phyloP scores from a whole-genome alignment of 352 stramenopile species.

The Pythium plurisporium region DNA sequence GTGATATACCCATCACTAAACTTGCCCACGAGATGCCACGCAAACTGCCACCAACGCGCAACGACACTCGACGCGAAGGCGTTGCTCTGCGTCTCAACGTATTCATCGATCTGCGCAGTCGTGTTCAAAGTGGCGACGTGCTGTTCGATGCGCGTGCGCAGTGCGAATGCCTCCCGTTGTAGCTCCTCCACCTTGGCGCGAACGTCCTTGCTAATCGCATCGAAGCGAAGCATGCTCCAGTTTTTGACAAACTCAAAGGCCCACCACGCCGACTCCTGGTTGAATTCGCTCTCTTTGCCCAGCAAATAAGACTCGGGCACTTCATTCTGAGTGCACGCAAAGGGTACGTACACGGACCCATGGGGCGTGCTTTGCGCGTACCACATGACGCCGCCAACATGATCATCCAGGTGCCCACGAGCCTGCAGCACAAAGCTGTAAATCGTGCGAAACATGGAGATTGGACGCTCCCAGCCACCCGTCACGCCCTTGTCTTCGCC shows the following conservation, averaged over 20 bases:
- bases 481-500: slow-evolving; percentile 33
- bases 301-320: slow-evolving; percentile 44
- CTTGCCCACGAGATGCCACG: slow-evolving; percentile 46
- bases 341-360: slow-evolving; percentile 51
- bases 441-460: slow-evolving; percentile 85
- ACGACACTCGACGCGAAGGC: slow-evolving; percentile 39
- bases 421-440: slow-evolving; percentile 65
- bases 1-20: slow-evolving; percentile 57
- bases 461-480: slow-evolving; percentile 76
- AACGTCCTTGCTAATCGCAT: slow-evolving; percentile 47
- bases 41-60: slow-evolving; percentile 46
- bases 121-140: slow-evolving; percentile 20
- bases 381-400: slow-evolving; percentile 42
- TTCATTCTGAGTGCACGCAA: slow-evolving; percentile 34
- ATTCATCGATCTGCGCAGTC: slow-evolving; percentile 20
- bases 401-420: slow-evolving; percentile 24
- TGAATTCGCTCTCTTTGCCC: slow-evolving; percentile 54
- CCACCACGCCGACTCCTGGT: slow-evolving; percentile 52
- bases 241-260: slow-evolving; percentile 76
- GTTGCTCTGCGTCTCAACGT: slow-evolving; percentile 34
- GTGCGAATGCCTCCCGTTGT: slow-evolving; percentile 30
- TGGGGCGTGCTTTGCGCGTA: slow-evolving; percentile 50
- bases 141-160: slow-evolving; percentile 25
- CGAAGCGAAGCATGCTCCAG: slow-evolving; percentile 62
- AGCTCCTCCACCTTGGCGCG: slow-evolving; percentile 25